Conservation (phyloP, 2,329 filamentous ascomycete genomes). For the Ascochyta pisi region DNA sequence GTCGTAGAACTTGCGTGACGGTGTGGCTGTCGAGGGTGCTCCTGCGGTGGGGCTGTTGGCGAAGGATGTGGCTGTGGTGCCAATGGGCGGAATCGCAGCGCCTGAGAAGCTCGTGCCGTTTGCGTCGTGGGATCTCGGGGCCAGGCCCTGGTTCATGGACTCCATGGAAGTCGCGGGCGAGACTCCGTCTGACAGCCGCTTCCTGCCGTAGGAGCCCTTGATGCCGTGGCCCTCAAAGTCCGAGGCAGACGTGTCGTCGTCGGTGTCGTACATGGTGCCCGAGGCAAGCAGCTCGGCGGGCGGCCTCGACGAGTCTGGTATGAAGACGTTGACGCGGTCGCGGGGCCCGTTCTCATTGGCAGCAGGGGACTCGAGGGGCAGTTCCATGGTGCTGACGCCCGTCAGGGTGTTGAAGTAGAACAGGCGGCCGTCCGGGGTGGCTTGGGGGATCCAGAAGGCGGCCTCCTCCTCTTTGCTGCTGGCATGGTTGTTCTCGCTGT, state of each 20-base stretch:
- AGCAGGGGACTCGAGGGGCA: conserved; percentile 90
- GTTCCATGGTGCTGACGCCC: conserved; percentile 90
- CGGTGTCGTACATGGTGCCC: conserved; percentile 85
- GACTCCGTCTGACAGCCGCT: conserved; percentile 71
- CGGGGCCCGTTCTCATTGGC: conserved; percentile 82
- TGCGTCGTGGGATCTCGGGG: conserved; percentile 58
- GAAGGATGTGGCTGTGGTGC: conserved; percentile 63
- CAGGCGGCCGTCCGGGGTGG: conserved; percentile 86
- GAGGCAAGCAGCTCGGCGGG: conserved; percentile 91
- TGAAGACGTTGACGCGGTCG: conserved; percentile 85
- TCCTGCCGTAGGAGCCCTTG: conserved; percentile 72
- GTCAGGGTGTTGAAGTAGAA: conserved; percentile 99
- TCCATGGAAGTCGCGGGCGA: conserved; percentile 92
- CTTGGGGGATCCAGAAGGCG: conserved; percentile 98
- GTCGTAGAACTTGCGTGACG: conserved; percentile 88
- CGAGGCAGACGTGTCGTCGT: conserved; percentile 82
- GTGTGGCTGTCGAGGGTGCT: conserved; percentile 55
- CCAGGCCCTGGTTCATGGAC: conserved; percentile 76
- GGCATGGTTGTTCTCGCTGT: conserved; percentile 49
- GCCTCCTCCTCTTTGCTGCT: conserved; percentile 78
- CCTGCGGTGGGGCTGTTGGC: conserved; percentile 56
- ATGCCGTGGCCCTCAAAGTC: conserved; percentile 81
- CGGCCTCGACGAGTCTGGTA: conserved; percentile 88
- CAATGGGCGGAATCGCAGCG: conserved; percentile 55
- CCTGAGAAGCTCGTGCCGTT: conserved; percentile 55